Conservation (phyloP, 129 eudicot genomes). For the Lactuca saligna region DNA sequence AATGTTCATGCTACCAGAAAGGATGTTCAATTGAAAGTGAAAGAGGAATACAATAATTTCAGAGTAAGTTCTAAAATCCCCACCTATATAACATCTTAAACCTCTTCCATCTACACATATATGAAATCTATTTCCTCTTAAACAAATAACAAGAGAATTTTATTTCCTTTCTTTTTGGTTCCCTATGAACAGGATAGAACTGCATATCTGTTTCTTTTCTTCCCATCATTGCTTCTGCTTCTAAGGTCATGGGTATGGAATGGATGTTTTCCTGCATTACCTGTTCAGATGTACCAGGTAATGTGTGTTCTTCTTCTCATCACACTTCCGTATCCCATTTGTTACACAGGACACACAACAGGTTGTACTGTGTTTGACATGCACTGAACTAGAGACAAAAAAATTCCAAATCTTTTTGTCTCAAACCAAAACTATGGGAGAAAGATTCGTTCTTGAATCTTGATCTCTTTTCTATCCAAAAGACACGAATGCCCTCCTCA, state of each 20-base stretch:
- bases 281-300: conserved; percentile 96
- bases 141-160: not conserved
- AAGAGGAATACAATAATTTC: conserved; percentile 87
- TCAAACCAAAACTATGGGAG: too few relatives aligned
- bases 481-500: too few relatives aligned
- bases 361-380: not conserved
- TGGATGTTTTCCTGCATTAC: conserved; percentile 95
- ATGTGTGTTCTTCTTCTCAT: not conserved
- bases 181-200: conserved; percentile 75
- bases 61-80: conserved; percentile 44
- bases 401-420: too few relatives aligned
- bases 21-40: conserved; percentile 88
- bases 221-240: conserved; percentile 71
- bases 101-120: not conserved
- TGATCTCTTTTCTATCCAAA: too few relatives aligned
- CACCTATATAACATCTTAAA: not conserved
- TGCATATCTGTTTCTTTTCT: conserved; percentile 69
- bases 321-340: not conserved
- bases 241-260: conserved; percentile 66
- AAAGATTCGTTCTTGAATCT: too few relatives aligned
- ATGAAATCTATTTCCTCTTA: too few relatives aligned
- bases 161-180: conserved; percentile 5
- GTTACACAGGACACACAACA: not conserved
- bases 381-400: too few relatives aligned
- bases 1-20: conserved; percentile 81